phyloP scores from a whole-genome alignment of 108 stramenopile species.

The Cyclotella cryptica region DNA sequence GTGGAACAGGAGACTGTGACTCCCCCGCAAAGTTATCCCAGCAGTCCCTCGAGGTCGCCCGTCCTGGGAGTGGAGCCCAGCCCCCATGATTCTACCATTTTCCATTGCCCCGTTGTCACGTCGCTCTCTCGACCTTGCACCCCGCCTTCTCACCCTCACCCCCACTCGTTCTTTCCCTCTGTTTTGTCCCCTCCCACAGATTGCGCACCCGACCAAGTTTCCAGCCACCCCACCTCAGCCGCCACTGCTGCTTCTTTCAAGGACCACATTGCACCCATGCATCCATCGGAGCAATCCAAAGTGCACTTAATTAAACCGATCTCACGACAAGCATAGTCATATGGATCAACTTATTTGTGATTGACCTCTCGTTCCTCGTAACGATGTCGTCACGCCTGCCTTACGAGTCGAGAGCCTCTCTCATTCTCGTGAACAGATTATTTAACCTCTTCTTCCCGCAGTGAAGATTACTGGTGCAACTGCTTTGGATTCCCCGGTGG shows the following conservation, averaged over 20 bases:
- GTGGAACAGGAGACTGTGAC: conserved; percentile 15
- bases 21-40: conserved; percentile 26
- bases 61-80: neutral
- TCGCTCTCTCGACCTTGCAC: neutral
- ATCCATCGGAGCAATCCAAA: conserved; percentile 28
- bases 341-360: conserved; percentile 11
- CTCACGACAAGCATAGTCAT: conserved; percentile 61
- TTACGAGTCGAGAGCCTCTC: neutral
- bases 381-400: conserved; percentile 7
- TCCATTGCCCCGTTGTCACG: neutral
- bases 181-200: conserved; percentile 2
- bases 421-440: neutral
- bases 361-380: neutral
- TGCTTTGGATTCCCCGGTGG: conserved; percentile 23
- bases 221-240: neutral
- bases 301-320: conserved; percentile 54
- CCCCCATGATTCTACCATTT: neutral
- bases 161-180: conserved; percentile 4
- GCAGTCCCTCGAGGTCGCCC: conserved; percentile 21
- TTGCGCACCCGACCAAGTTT: conserved; percentile 11
- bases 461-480: conserved; percentile 58
- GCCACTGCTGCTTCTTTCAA: neutral
- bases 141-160: conserved; percentile 9
- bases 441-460: conserved; percentile 49
- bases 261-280: neutral